Percentiles rank a stretch among this genome's conserved stretches.
phyloP scores from a whole-genome alignment of 768 basidiomycete species.

The Xerocomellus dryophilus region DNA sequence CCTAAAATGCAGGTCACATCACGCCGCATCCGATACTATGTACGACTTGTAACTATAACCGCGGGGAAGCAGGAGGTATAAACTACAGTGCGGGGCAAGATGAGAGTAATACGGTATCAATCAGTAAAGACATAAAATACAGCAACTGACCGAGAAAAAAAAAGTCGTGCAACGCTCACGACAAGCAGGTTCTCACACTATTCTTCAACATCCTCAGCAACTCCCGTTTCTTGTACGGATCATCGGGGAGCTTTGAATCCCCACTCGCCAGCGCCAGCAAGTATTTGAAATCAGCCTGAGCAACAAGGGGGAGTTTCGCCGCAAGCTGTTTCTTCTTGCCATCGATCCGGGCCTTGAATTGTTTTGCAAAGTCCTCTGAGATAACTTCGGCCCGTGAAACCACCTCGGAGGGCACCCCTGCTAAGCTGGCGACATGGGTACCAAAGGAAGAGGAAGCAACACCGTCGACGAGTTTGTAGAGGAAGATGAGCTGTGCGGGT shows the following conservation, averaged over 20 bases:
- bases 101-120: slow-evolving; percentile 1
- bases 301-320: slow-evolving; percentile 67
- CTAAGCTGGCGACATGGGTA: slow-evolving; percentile 92
- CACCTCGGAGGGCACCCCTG: slow-evolving; percentile 83
- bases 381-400: slow-evolving; percentile 86
- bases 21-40: background rate
- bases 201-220: slow-evolving; percentile 53
- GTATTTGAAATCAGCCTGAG: slow-evolving; percentile 89
- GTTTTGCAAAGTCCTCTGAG: slow-evolving; percentile 80
- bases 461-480: slow-evolving; percentile 90
- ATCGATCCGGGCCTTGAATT: slow-evolving; percentile 81
- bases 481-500: slow-evolving; percentile 70
- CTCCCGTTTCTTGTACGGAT: slow-evolving; percentile 50
- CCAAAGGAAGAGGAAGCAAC: slow-evolving; percentile 89
- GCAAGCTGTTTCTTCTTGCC: slow-evolving; percentile 50
- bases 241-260: slow-evolving; percentile 47
- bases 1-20: slow-evolving; percentile 1
- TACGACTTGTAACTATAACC: slow-evolving; percentile 6
- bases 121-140: slow-evolving; percentile 9
- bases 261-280: slow-evolving; percentile 63
- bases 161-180: slow-evolving; percentile 6
- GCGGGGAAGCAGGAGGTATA: slow-evolving; percentile 5
- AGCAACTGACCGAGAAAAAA: slow-evolving; percentile 5
- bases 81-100: background rate
- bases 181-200: slow-evolving; percentile 32